Evolutionary conservation across 148 eudicot species (phyloP).

Genomic region (Talinum fruticosum): DNA sequence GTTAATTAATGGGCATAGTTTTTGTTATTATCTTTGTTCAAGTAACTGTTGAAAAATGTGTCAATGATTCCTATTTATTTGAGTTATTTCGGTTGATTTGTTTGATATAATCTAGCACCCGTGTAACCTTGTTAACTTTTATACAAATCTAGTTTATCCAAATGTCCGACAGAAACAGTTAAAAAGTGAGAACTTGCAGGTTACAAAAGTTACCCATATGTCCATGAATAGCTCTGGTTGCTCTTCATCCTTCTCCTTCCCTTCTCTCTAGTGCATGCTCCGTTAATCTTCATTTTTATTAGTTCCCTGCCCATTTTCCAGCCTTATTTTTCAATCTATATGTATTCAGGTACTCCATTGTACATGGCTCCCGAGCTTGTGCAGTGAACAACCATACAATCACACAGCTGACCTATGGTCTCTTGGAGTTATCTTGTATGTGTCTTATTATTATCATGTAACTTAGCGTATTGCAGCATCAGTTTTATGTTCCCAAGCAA

Average conservation of each 20-base stretch:
- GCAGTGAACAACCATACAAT: constrained; percentile 97
- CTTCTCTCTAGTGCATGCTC: neutral
- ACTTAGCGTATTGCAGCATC: neutral
- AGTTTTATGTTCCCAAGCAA: neutral
- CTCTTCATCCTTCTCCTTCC: neutral
- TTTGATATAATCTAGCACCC: neutral
- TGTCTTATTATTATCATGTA: constrained; percentile 20
- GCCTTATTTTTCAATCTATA: neutral
- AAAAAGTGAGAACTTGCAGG: neutral
- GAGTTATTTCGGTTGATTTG: neutral
- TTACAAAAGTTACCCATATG: neutral
- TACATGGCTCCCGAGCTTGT: constrained; percentile 99
- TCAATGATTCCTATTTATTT: neutral
- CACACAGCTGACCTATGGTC: constrained; percentile 99
- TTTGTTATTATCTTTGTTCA: neutral
- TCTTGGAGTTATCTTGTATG: constrained; percentile 95
- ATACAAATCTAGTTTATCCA: too few relatives aligned
- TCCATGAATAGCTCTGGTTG: neutral
- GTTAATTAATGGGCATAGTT: neutral
- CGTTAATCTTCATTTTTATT: neutral
- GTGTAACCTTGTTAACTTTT: neutral
- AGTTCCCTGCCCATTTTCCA: neutral
- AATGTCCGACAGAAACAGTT: neutral
- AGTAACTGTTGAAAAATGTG: neutral
- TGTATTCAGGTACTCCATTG: constrained; percentile 78